Base-by-base conservation (phyloP, 2,329 filamentous ascomycete species). In the Fusarium bulbicola region DNA sequence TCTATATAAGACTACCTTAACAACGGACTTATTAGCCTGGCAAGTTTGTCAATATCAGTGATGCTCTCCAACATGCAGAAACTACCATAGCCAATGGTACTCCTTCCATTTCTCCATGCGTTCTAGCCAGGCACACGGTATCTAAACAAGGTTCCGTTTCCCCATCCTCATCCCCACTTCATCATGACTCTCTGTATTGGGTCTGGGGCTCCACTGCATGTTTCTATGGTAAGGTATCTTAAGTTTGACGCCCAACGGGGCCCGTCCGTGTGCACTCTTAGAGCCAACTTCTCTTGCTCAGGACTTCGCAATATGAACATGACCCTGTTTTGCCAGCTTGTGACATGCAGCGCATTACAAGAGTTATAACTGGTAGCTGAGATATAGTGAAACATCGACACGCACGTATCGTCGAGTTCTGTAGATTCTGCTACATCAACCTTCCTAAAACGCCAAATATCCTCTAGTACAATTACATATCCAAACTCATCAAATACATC, bases 401-500 rank as follows among this genome's bases (percentile, higher is more conserved):
- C 60, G 66, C 56, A 47, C n/a, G 53, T 47, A 43, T 46, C 65
- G 49, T 65, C 50, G 46, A 73, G 59, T 66, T 53, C 59, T 50
- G 65, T 58, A 56, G 40, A 53, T 56, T 59, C 57, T 53, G 59
- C 63, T 70, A 67, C 64, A 63, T 67, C 62, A 58, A 68, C 66
- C 69, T 63, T 59, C 59, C 71, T 63, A 74, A 79, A 79, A 80
- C 79, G 74, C 76, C 74, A 36, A 63, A 54, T 58, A 56, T 43
- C 59, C 49, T 66, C 61, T 57, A 47, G 43, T 59, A 59, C 57
- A 50, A 66, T 84, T 80, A 90, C 84, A 90, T 85, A 61, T 95
- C 93, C 91, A 96, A 95, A 73, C 92, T 93, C 93, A 97, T 95
- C 64, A 92, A 83, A 79, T 91, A 97, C 91, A 95, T 95, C 85